Evolutionary conservation across 345 rosid genomes (phyloP).

Genomic region (Tarenaya hassleriana): DNA sequence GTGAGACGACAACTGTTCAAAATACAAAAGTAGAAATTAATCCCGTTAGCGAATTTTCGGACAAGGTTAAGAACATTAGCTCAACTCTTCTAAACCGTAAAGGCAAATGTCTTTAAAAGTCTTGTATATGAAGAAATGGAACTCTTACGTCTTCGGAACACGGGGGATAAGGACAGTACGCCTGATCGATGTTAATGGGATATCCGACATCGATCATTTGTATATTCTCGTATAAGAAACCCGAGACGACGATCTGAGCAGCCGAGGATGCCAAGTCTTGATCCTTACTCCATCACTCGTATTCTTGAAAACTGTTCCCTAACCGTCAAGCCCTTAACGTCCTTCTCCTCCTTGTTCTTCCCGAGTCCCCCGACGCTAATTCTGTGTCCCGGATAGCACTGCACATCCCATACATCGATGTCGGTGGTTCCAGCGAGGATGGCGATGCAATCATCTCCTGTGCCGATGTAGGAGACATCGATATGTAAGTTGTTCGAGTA

Average conservation of each 20-base stretch:
- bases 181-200: not conserved
- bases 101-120: no score
- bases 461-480: slow-evolving; percentile 26
- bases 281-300: slow-evolving; percentile 9
- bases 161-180: not conserved
- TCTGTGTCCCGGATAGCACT: slow-evolving; percentile 66
- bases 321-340: not conserved
- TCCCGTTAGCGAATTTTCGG: no score
- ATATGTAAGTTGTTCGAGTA: slow-evolving; percentile 36
- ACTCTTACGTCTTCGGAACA: not conserved
- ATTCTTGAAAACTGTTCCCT: not conserved
- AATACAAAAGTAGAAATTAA: not conserved
- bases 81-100: no score
- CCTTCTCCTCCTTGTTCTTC: not conserved
- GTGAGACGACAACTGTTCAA: slow-evolving; percentile 21
- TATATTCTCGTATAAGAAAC: not conserved
- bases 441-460: slow-evolving; percentile 56
- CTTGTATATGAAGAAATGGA: no score
- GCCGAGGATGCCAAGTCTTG: slow-evolving; percentile 5
- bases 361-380: slow-evolving; percentile 26
- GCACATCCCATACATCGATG: slow-evolving; percentile 29
- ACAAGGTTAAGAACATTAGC: no score
- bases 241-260: not conserved
- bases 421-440: slow-evolving; percentile 40
- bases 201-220: not conserved